Conservation (phyloP, 768 basidiomycete genomes). For the Daedaleopsis sinensis region DNA sequence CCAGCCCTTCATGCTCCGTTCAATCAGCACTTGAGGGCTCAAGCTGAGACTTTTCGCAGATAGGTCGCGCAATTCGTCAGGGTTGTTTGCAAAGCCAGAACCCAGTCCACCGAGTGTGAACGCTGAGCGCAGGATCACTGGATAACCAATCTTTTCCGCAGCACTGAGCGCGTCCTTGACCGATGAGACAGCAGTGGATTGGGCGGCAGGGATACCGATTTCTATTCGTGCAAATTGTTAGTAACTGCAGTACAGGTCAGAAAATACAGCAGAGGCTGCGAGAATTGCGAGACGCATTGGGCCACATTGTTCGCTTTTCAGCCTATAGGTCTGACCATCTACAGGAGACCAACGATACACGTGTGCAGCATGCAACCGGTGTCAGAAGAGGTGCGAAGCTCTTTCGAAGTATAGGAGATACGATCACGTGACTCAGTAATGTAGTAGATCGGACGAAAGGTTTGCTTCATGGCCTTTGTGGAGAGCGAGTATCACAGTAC, state of each 20-base stretch:
- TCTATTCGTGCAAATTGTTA: conserved; percentile 52
- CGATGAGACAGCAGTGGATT: conserved; percentile 95
- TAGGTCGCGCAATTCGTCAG: conserved; percentile 93
- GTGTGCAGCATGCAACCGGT: background rate
- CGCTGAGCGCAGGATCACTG: conserved; percentile 94
- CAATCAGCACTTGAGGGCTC: conserved; percentile 94
- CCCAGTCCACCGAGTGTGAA: conserved; percentile 98
- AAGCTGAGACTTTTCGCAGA: conserved; percentile 89
- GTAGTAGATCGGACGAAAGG: background rate
- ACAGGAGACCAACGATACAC: background rate
- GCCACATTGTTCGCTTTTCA: too few relatives aligned
- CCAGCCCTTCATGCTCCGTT: conserved; percentile 99
- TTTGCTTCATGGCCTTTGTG: background rate
- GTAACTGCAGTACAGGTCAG: background rate
- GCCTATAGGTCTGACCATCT: too few relatives aligned
- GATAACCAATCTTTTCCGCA: conserved; percentile 91
- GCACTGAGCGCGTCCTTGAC: conserved; percentile 92
- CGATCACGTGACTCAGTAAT: background rate
- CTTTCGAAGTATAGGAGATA: background rate
- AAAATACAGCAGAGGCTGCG: too few relatives aligned
- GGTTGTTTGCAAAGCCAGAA: conserved; percentile 94
- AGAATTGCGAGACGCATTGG: background rate
- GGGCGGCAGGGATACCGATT: conserved; percentile 95
- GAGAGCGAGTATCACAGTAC: background rate
- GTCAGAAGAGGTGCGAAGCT: background rate